phyloP scores from a whole-genome alignment of 2,329 filamentous ascomycete species.

The Trichophaea hybrida region DNA sequence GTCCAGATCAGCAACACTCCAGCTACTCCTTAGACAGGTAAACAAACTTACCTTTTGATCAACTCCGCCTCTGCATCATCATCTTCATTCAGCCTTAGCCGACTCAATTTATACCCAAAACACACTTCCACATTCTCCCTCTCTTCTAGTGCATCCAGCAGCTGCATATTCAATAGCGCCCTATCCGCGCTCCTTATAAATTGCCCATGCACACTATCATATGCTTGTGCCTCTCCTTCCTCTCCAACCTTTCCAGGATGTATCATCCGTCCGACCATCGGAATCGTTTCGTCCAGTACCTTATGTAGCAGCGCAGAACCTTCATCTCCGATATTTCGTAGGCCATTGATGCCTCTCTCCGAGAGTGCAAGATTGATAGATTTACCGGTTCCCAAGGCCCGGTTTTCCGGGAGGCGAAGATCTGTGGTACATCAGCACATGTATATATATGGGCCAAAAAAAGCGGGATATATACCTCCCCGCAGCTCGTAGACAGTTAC shows the following conservation, averaged over 20 bases:
- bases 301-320: constrained; percentile 51
- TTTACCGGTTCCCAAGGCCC: constrained; percentile 85
- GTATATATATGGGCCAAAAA: background rate
- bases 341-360: constrained; percentile 80
- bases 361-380: constrained; percentile 97
- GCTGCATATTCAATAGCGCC: constrained; percentile 61
- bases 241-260: constrained; percentile 54
- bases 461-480: constrained; percentile 46
- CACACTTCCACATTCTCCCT: constrained; percentile 82
- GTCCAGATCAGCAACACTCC: background rate
- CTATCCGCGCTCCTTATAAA: constrained; percentile 77
- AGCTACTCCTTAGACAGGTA: background rate
- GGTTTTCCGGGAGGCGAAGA: constrained; percentile 66
- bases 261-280: constrained; percentile 95
- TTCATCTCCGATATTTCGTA: constrained; percentile 45
- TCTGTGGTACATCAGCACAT: constrained; percentile 41
- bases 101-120: constrained; percentile 87
- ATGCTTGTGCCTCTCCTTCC: constrained; percentile 61
- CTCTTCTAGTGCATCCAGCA: constrained; percentile 69
- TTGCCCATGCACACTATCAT: constrained; percentile 70
- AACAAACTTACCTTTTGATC: background rate
- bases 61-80: background rate
- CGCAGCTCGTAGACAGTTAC: constrained; percentile 92
- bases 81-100: constrained; percentile 59
- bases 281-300: constrained; percentile 65